Evolutionary conservation across 1,284 basidiomycete genomes (phyloP), one percentile per base, ranked within the genome.

Genomic region (Vanrija sp.): DNA sequence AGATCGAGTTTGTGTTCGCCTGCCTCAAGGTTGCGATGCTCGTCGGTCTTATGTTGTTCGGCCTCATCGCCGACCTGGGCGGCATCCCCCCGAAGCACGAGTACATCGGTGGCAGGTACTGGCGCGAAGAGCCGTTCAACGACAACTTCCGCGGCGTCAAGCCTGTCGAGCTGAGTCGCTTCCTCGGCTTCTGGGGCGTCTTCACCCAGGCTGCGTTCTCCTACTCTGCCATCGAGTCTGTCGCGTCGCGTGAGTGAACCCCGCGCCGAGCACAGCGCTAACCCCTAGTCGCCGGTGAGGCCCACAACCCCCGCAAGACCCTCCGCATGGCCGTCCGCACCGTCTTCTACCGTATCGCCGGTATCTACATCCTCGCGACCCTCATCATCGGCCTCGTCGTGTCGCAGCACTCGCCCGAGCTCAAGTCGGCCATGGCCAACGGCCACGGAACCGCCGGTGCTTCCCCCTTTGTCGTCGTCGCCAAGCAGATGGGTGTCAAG

Each of bases 401-500:
- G 19, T 26, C 19, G 15, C 54, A 56, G 46, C 12, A 46, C 80
- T 79, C 62, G 23, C 54, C 79, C 74, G 19, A 67, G 67, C 54
- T 56, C 12, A 70, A 81, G 34, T 65, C 75, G 0, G 72, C 81
- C n/a, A 81, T 91, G 23, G 74, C 81, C 57, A 77, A 86, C 46
- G 70, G 69, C 50, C 81, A 61, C 45, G 64, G 82, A 15, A 86
- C 83, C 29, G 89, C 88, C 44, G 82, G 83, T 5, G 83, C 83
- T 3, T 89, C 86, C 10, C 89, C 89, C 0, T 91, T 90, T 72
- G 89, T 91, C 57, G 87, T 91, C 62, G 88, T 69, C 52, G 68
- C 69, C 61, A 67, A 82, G 63, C 81, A 79, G 40, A 85, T 88
- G 2, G 85, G 87, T 28, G 91, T 92, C 75, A 84, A 83, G 63